phyloP scores from a whole-genome alignment of 108 stramenopile species.

The Conticribra guillardii region DNA sequence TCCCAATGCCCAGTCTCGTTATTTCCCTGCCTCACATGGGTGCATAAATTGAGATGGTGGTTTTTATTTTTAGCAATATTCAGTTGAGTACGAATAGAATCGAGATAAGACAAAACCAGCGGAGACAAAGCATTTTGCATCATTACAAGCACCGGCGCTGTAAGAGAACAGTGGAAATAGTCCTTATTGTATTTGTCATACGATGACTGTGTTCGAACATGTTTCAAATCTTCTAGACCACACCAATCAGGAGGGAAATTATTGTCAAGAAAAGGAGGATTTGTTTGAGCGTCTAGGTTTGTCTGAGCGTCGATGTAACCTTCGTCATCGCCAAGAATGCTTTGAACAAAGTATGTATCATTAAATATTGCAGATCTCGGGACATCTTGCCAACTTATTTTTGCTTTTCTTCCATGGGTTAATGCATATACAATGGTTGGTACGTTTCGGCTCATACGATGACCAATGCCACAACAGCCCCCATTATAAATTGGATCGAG shows the following conservation, averaged over 20 bases:
- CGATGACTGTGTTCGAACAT: neutral
- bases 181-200: neutral
- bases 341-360: conserved; percentile 12
- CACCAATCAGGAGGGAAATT: too few relatives aligned
- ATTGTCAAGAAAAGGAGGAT: too few relatives aligned
- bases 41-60: conserved; percentile 34
- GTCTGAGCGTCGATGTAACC: too few relatives aligned
- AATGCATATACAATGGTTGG: conserved; percentile 20
- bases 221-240: too few relatives aligned
- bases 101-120: conserved; percentile 19
- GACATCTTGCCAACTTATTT: conserved; percentile 21
- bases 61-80: neutral
- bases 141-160: conserved; percentile 21
- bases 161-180: conserved; percentile 9
- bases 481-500: conserved; percentile 20
- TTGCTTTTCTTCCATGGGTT: neutral
- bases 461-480: conserved; percentile 42
- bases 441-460: conserved; percentile 25
- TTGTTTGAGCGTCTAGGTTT: too few relatives aligned
- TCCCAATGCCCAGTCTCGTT: conserved; percentile 26
- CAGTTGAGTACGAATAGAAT: conserved; percentile 22
- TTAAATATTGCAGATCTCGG: conserved; percentile 22
- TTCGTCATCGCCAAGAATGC: too few relatives aligned
- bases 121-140: conserved; percentile 13
- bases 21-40: conserved; percentile 33